Conservation (phyloP, 2,329 filamentous ascomycete genomes). For the Emmonsiellopsis sp. region DNA sequence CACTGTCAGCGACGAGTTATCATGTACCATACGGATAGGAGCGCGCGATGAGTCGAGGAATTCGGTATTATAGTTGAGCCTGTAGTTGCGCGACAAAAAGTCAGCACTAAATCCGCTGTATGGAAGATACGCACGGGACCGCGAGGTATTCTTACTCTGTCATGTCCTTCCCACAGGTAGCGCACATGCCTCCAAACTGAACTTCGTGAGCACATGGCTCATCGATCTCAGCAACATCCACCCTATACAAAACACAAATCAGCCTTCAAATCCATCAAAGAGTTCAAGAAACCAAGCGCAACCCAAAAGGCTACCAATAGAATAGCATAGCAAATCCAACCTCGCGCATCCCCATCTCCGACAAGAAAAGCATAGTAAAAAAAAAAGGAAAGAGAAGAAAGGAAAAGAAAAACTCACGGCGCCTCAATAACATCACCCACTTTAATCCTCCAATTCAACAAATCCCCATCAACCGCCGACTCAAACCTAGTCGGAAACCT, state of each 20-base stretch:
- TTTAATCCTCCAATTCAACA: conserved; percentile 65
- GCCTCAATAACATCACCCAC: conserved; percentile 35
- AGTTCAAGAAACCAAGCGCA: background rate
- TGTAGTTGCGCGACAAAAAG: conserved; percentile 11
- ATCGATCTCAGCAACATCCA: conserved; percentile 63
- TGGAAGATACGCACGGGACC: conserved; percentile 4
- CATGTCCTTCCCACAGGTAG: conserved; percentile 92
- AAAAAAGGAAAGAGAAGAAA: background rate
- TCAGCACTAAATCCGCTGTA: background rate
- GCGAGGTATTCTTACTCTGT: conserved; percentile 50
- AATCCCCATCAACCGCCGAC: conserved; percentile 69
- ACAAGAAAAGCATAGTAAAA: background rate
- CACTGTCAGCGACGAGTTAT: conserved; percentile 77
- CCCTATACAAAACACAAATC: conserved; percentile 24
- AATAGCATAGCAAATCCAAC: background rate
- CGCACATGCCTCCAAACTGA: conserved; percentile 85
- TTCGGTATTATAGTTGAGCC: conserved; percentile 70
- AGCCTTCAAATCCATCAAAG: background rate
- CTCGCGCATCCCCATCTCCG: background rate
- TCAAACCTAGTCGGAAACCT: conserved; percentile 72
- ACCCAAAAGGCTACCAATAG: background rate
- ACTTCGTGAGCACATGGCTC: conserved; percentile 87
- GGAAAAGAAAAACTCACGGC: conserved; percentile 24
- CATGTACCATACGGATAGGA: conserved; percentile 89
- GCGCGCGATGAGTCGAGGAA: conserved; percentile 72